These are phyloP conservation scores for Trametes cinnabarina DNA, from an alignment of 768 basidiomycete species.

Conservation along the genomic window DNA sequence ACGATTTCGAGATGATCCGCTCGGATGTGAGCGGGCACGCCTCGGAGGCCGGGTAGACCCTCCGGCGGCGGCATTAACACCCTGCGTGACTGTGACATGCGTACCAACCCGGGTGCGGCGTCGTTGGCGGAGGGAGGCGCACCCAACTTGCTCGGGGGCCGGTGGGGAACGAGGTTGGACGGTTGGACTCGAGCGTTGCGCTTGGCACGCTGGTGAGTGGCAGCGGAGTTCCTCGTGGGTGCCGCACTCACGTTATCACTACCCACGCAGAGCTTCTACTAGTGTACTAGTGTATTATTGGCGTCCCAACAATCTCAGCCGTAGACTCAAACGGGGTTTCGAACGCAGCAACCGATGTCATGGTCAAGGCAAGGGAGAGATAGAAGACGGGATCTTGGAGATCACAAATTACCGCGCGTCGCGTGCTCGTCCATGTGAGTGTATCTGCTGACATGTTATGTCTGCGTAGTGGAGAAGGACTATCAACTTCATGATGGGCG, in stretches of 20 bases:
- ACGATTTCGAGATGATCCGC: slow-evolving; percentile 23
- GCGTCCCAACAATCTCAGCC: slow-evolving; percentile 5
- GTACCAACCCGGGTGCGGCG: not conserved
- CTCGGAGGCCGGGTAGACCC: slow-evolving; percentile 13
- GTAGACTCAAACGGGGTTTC: not conserved
- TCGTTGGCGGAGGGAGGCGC: not conserved
- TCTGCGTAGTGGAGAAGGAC: not conserved
- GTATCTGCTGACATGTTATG: not conserved
- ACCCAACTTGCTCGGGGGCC: not conserved
- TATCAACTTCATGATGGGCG: slow-evolving; percentile 9
- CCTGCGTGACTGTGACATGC: not conserved
- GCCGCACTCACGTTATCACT: slow-evolving; percentile 13
- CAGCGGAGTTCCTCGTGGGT: slow-evolving; percentile 1
- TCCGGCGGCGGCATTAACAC: not conserved
- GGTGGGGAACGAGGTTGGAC: slow-evolving; percentile 13
- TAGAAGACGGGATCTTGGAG: not conserved
- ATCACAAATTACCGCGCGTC: not conserved
- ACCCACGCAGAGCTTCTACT: slow-evolving; percentile 11
- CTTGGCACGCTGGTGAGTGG: slow-evolving; percentile 18
- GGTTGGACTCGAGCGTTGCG: not conserved
- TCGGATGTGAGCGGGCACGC: slow-evolving; percentile 9
- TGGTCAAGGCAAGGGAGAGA: too few species aligned
- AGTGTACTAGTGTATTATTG: slow-evolving; percentile 19
- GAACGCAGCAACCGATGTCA: not conserved
- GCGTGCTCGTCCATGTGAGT: slow-evolving; percentile 16